Evolutionary conservation across 208 protist species (phyloP).

Genomic region (Acanthamoeba lenticulata): DNA sequence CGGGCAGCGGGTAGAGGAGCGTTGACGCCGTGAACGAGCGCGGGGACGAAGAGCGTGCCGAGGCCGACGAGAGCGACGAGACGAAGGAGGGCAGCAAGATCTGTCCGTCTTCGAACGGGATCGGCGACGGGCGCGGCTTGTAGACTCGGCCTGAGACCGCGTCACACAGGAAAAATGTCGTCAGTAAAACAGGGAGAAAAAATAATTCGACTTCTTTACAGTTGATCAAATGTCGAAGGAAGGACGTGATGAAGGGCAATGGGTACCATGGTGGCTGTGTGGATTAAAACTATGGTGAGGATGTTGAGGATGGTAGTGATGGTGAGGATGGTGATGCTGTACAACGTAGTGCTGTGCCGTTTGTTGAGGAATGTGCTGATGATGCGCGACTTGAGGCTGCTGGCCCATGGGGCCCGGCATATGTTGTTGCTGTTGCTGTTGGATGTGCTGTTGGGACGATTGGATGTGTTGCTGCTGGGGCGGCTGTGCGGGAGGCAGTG

Average conservation of each 20-base stretch:
- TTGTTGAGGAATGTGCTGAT: neutral
- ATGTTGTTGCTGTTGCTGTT: neutral
- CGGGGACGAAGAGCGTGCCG: neutral
- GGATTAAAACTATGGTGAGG: neutral
- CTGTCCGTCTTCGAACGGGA: neutral
- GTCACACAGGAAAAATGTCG: neutral
- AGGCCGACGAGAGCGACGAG: neutral
- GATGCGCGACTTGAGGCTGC: neutral
- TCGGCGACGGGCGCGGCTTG: neutral
- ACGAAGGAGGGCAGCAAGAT: conserved; percentile 7
- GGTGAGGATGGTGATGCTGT: neutral
- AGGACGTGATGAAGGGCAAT: neutral
- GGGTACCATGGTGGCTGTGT: neutral
- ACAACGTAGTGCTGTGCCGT: neutral
- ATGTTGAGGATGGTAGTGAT: neutral
- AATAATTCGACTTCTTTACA: neutral
- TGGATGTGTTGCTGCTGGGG: neutral
- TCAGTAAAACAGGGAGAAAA: neutral
- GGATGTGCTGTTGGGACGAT: neutral
- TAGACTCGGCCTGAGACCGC: neutral
- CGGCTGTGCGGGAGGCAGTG: neutral
- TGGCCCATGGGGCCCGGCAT: too few species aligned
- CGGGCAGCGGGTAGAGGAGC: neutral
- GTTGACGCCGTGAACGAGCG: conserved; percentile 8
- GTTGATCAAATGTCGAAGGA: neutral